Conservation (phyloP, 108 stramenopile genomes). For the Discostella stelligeroides region DNA sequence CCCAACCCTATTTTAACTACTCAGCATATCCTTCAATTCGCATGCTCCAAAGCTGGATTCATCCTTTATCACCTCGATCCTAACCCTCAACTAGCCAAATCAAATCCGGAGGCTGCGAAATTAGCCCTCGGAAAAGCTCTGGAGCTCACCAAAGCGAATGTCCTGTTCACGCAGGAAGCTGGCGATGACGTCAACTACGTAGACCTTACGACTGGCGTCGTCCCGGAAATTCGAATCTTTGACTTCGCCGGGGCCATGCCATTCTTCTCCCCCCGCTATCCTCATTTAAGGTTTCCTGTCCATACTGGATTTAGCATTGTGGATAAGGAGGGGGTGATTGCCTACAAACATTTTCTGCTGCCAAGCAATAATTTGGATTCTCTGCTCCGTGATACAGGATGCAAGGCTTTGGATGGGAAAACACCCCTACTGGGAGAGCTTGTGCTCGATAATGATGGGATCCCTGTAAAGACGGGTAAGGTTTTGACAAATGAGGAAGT, state of each 20-base stretch:
- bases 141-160: conserved; percentile 81
- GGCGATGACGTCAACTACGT: conserved; percentile 85
- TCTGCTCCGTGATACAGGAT: conserved; percentile 47
- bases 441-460: conserved; percentile 61
- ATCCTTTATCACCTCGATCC: conserved; percentile 81
- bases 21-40: conserved; percentile 90
- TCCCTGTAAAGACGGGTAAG: conserved; percentile 70
- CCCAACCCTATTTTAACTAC: conserved; percentile 7
- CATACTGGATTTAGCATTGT: conserved; percentile 88
- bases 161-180: conserved; percentile 83
- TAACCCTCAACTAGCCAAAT: conserved; percentile 61
- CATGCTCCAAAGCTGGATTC: conserved; percentile 88
- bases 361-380: conserved; percentile 63
- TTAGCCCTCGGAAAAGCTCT: conserved; percentile 70
- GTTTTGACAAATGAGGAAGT: conserved; percentile 81
- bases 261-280: conserved; percentile 86
- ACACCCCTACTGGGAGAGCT: conserved; percentile 81
- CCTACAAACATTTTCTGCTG: conserved; percentile 72
- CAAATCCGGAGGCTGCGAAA: conserved; percentile 65
- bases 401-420: conserved; percentile 52
- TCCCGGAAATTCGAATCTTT: conserved; percentile 83
- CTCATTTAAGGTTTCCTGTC: conserved; percentile 79
- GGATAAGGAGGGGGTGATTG: conserved; percentile 79
- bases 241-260: conserved; percentile 80
- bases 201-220: conserved; percentile 62